Evolutionary conservation across 2,329 filamentous ascomycete species (phyloP).

Genomic region (Coniochaeta sp.): DNA sequence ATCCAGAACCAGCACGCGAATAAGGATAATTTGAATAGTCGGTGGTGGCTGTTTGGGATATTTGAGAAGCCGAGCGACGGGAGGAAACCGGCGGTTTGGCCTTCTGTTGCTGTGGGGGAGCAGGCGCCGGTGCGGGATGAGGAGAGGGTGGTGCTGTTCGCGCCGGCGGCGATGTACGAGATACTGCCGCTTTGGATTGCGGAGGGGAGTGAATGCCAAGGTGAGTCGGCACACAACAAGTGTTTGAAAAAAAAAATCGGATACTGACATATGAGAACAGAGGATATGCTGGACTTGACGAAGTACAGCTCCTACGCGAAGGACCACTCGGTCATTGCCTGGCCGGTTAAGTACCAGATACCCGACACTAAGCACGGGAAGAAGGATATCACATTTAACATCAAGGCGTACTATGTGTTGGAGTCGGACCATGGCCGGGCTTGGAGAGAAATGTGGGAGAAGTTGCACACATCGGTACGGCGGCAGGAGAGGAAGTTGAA

Average conservation of each 20-base stretch:
- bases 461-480: not conserved
- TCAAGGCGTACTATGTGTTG: constrained; percentile 2
- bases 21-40: constrained; percentile 9
- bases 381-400: constrained; percentile 2
- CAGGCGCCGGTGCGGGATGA: not conserved
- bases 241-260: not conserved
- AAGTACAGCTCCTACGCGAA: constrained; percentile 1
- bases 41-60: constrained; percentile 18
- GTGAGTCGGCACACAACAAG: not conserved
- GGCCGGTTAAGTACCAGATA: constrained; percentile 2
- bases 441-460: constrained; percentile 4
- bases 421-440: constrained; percentile 1
- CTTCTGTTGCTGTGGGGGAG: not conserved
- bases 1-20: constrained; percentile 22
- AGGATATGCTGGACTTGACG: not conserved
- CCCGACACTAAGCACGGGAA: constrained; percentile 1
- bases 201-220: not conserved
- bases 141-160: not conserved
- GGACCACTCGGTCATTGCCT: constrained; percentile 3
- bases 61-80: constrained; percentile 21
- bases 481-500: constrained; percentile 1
- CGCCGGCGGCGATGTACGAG: constrained; percentile 3
- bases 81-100: constrained; percentile 16
- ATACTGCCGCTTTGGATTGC: constrained; percentile 1
- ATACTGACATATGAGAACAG: not conserved